phyloP scores from a whole-genome alignment of 148 eudicot species.

The Cornus controversa region DNA sequence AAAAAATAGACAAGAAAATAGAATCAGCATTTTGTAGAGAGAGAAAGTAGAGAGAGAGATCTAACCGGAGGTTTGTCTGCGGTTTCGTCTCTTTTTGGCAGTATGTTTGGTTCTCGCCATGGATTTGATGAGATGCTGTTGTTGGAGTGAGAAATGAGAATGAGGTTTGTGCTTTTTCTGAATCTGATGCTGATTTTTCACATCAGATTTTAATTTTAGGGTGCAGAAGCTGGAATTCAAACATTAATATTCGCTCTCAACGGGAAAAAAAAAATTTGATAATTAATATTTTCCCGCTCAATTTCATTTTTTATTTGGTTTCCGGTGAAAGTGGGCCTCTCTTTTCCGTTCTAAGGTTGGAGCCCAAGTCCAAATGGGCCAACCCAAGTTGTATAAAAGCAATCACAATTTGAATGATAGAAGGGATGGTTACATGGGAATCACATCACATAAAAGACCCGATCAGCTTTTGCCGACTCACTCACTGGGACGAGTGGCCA shows the following conservation, averaged over 20 bases:
- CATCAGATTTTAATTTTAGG: too few species aligned
- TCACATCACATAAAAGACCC: too few species aligned
- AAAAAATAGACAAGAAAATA: background rate
- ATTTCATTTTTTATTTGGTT: background rate
- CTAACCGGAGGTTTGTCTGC: background rate
- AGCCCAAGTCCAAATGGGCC: too few species aligned
- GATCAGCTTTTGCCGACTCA: too few species aligned
- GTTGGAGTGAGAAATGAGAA: background rate
- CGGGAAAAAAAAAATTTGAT: background rate
- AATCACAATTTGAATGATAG: too few species aligned
- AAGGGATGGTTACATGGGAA: too few species aligned
- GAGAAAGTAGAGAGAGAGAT: conserved; percentile 11
- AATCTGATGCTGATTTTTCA: too few species aligned
- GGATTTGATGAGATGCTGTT: background rate
- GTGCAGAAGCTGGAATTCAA: too few species aligned
- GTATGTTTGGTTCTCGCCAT: conserved; percentile 16
- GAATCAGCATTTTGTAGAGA: background rate
- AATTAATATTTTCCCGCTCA: background rate
- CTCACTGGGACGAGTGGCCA: too few species aligned
- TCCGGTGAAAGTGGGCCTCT: background rate
- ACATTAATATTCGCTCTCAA: background rate
- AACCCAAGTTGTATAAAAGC: too few species aligned
- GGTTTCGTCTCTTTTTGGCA: background rate
- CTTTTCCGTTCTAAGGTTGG: too few species aligned
- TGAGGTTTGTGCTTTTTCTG: background rate